phyloP scores from a whole-genome alignment of 129 eudicot genomes.

The Arctium minus region DNA sequence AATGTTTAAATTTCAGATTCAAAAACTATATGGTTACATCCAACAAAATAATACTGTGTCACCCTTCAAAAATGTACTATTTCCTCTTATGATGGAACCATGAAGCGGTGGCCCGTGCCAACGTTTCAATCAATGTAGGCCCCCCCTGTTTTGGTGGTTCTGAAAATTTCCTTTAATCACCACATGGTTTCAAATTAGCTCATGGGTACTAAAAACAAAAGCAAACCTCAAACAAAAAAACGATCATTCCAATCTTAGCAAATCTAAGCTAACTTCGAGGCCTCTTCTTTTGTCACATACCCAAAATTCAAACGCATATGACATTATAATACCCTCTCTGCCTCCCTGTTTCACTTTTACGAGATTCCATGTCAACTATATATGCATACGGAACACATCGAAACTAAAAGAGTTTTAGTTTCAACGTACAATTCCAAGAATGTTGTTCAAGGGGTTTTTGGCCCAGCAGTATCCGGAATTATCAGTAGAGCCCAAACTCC shows the following conservation, averaged over 20 bases:
- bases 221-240: background rate
- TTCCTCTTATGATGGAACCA: no score
- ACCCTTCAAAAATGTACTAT: no score
- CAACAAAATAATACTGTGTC: no score
- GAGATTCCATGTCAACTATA: slow-evolving; percentile 9
- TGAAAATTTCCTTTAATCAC: no score
- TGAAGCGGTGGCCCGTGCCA: no score
- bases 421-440: background rate
- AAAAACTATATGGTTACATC: no score
- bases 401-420: background rate
- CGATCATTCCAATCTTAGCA: slow-evolving; percentile 5
- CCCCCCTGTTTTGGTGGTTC: no score
- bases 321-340: background rate
- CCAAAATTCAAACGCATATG: background rate
- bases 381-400: background rate
- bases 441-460: background rate
- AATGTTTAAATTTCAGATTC: no score
- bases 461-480: background rate
- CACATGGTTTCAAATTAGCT: background rate
- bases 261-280: background rate
- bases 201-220: slow-evolving; percentile 9
- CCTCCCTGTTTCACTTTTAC: slow-evolving; percentile 7
- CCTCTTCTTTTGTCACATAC: slow-evolving; percentile 13
- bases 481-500: background rate
- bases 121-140: no score